phyloP scores from a whole-genome alignment of 2,329 filamentous ascomycete species.

The Colletotrichum acutatum region DNA sequence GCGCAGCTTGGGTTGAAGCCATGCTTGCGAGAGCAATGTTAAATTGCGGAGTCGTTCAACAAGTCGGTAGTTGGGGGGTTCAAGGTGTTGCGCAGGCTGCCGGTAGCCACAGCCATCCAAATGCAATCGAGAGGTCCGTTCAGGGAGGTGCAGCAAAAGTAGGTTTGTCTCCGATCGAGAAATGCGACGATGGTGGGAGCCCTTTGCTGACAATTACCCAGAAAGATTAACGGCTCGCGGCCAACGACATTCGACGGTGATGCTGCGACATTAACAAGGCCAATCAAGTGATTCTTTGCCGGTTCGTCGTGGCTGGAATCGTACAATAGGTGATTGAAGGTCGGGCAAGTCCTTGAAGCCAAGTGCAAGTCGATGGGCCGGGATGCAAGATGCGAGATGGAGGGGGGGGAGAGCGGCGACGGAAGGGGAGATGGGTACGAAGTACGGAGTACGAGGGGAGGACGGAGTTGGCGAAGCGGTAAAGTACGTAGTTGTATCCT shows the following conservation, averaged over 20 bases:
- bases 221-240: constrained; percentile 15
- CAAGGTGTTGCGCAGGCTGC: constrained; percentile 29
- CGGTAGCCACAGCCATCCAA: constrained; percentile 31
- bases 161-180: constrained; percentile 21
- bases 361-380: neutral
- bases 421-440: constrained; percentile 1
- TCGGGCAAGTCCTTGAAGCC: constrained; percentile 1
- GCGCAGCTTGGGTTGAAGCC: constrained; percentile 52
- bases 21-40: constrained; percentile 40
- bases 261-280: constrained; percentile 25
- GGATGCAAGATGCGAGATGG: constrained; percentile 3
- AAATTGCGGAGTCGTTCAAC: constrained; percentile 32
- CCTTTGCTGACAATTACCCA: constrained; percentile 2
- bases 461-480: neutral
- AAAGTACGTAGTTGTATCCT: neutral
- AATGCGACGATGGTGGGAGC: constrained; percentile 20
- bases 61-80: constrained; percentile 10
- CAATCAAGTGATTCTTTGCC: constrained; percentile 11
- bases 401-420: constrained; percentile 4
- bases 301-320: constrained; percentile 12
- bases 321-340: constrained; percentile 8
- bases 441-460: constrained; percentile 11
- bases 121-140: constrained; percentile 30
- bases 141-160: constrained; percentile 30
- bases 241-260: constrained; percentile 14